Base-by-base conservation (phyloP, 1,139 yeast species). In the Suhomyces taliae region DNA sequence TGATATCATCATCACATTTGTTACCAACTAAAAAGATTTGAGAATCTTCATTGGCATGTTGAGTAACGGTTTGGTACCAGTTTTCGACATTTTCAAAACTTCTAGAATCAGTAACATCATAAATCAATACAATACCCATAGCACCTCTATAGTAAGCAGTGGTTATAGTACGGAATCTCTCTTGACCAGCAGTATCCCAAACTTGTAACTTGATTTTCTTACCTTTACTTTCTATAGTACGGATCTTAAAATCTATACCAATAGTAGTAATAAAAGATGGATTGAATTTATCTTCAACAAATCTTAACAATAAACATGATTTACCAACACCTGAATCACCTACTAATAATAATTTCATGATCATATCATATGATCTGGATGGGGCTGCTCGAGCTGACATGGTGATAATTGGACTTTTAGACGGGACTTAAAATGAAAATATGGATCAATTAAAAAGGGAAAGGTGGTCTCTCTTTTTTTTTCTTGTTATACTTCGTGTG, bases 161-260 rank as follows among this genome's bases (percentile, higher is more conserved):
- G 42, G 99, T 93, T 69, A 93, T 93, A 46, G 99, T 93, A 76
- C 97, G 84, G 78, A 93, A 93, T 60, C 99, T 81, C 70, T 93
- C 99, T 72, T 93, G 99, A 27, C 99, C 99, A 7, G 99, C 99
- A 36, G 99, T 93, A 68, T 93, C 99, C 99, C 99, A 93, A 38
- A 93, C 90, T 69, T 93, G 99, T 63, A 93, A 80, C 72, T 93
- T 93, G 69, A 95, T 88, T 59, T 87, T 85, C 70, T 89, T 88
- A 50, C 96, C 96, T 57, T 91, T 93, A 58, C 93, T 81, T 60
- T 91, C 97, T 57, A 91, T 90, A 37, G 98, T 91, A 70, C 97
- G 87, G 67, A 95, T 91, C 74, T 95, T 93, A 79, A 93, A 93
- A 69, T 93, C 99, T 65, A 93, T 93, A 47, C 99, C 99, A 62